Evolutionary conservation across 2,329 filamentous ascomycete genomes (phyloP), one percentile per base, ranked within the genome.

Genomic region (Pseudogymnoascus sp.): DNA sequence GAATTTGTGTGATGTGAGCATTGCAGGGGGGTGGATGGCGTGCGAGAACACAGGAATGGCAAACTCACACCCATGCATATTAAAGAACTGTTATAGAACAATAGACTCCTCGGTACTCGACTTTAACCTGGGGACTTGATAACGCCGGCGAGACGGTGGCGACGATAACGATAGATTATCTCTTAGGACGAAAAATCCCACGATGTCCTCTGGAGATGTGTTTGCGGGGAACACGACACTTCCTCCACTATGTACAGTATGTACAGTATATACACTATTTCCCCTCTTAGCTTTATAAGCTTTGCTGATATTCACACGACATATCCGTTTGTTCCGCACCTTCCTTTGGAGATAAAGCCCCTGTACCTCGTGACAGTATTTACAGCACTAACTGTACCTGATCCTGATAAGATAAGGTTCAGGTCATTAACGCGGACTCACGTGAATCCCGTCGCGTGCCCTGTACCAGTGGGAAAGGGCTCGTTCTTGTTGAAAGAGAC

Each of bases 61-160:
- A 56, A 56, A 56, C 50, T 56, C 50, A 56, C 50, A 56, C 50
- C 50, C 50, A 33, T 56, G 50, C 50, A 56, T 56, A 56, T 56
- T 56, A 56, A 56, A 56, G 50, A 33, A 33, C 25, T 56, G n/a
- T 33, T 33, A 33, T 33, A 21, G 50, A 33, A 56, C 50, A 33
- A 56, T 56, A 11, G 50, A 16, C 50, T 12, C 28, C 18, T 33
- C 50, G 50, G 25, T 33, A 56, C 50, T 56, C 28, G 5, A 21
- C n/a, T 56, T 56, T 18, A 56, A 21, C 25, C 28, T 21, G 8
- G 50, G 50, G 25, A 33, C 10, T 25, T 33, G n/a, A 33, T 56
- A 56, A 56, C 5, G n/a, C n/a, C 5, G 2, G 28, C 10, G 50
- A 56, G 50, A 21, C 5, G n/a, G n/a, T 18, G 47, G 23, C n/a